A percentile compares a stretch with the other conserved stretches of the same genome.
Evolutionary conservation across 306 rosid species (phyloP).

Genomic region (Vachellia collinsii): DNA sequence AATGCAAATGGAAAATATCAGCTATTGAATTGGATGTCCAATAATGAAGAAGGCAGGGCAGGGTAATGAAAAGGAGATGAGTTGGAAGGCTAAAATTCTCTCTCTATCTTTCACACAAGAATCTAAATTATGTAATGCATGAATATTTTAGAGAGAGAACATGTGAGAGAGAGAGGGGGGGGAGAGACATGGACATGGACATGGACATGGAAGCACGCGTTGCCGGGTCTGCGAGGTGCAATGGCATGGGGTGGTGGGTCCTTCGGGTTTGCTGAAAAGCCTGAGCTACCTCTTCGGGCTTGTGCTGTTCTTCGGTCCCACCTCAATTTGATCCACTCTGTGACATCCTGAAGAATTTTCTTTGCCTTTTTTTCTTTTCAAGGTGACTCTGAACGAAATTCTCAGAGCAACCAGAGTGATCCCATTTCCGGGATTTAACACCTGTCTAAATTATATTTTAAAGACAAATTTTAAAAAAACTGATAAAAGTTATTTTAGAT

Average conservation of each 20-base stretch:
- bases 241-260: slow-evolving; percentile 72
- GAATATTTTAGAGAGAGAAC: not conserved
- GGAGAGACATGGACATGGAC: no score
- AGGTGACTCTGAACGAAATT: not conserved
- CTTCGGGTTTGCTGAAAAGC: slow-evolving; percentile 52
- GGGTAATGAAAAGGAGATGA: not conserved
- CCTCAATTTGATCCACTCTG: not conserved
- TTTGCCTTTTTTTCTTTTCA: no score
- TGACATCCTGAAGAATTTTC: not conserved
- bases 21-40: not conserved
- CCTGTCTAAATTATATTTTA: no score
- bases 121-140: not conserved
- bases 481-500: no score
- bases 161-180: slow-evolving; percentile 25
- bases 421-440: not conserved
- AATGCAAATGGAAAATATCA: not conserved
- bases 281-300: slow-evolving; percentile 40
- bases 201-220: slow-evolving; percentile 66
- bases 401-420: not conserved
- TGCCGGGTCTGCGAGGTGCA: slow-evolving; percentile 64
- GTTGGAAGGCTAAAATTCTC: not conserved
- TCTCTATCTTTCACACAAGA: not conserved
- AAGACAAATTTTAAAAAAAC: no score
- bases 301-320: slow-evolving; percentile 53
- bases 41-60: not conserved